phyloP scores from a whole-genome alignment of 805 yeast genomes.

The Kazachstania martiniae region DNA sequence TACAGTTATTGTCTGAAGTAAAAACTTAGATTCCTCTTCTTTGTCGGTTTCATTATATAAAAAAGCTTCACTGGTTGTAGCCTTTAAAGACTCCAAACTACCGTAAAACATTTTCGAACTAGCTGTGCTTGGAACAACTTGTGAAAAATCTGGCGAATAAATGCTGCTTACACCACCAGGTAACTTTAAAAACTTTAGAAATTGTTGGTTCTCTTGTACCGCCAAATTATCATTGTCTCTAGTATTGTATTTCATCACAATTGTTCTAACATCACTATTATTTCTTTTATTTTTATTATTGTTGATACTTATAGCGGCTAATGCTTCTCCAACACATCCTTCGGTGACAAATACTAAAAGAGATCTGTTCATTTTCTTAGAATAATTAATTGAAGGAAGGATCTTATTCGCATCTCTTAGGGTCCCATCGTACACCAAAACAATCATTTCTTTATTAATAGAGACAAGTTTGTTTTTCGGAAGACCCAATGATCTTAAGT shows the following conservation, averaged over 20 bases:
- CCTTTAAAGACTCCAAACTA: conserved; percentile 20
- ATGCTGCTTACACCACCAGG: conserved; percentile 21
- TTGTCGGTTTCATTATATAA: too few relatives aligned
- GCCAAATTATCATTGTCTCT: conserved; percentile 8
- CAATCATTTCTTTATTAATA: conserved; percentile 12
- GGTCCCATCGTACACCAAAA: conserved; percentile 21
- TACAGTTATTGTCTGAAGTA: conserved; percentile 20
- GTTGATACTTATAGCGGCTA: conserved; percentile 21
- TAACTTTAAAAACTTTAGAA: conserved; percentile 18
- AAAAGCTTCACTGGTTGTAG: conserved; percentile 25
- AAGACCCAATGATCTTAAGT: conserved; percentile 19
- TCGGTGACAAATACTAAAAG: conserved; percentile 20
- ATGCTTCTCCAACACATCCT: conserved; percentile 22
- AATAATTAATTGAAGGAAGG: conserved; percentile 20
- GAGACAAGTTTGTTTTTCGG: conserved; percentile 18
- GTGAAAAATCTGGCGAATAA: conserved; percentile 21
- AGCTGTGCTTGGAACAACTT: conserved; percentile 22
- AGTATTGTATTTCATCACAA: conserved; percentile 16
- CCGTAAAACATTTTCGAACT: conserved; percentile 22
- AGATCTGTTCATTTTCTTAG: conserved; percentile 14
- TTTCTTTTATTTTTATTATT: conserved; percentile 24
- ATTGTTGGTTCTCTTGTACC: conserved; percentile 18
- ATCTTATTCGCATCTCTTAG: conserved; percentile 19
- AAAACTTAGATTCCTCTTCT: too few relatives aligned
- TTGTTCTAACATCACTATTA: conserved; percentile 8